A percentile compares a stretch with the other conserved stretches of the same genome.
Evolutionary conservation across 2,329 filamentous ascomycete genomes (phyloP).

Genomic region (Aspergillus sergii): DNA sequence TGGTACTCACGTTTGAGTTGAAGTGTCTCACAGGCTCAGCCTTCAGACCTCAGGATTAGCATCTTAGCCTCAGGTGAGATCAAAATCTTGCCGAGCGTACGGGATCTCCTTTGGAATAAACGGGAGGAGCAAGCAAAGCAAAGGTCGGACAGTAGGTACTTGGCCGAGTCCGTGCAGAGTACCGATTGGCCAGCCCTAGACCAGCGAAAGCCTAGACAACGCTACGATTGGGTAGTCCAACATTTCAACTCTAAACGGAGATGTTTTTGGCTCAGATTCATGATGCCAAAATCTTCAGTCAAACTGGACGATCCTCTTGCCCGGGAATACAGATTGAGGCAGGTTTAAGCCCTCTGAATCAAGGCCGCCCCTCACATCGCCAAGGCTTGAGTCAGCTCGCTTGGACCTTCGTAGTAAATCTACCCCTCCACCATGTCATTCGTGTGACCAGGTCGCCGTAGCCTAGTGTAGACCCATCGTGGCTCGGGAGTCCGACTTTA

Average conservation of each 20-base stretch:
- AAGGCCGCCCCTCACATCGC: conserved; percentile 2
- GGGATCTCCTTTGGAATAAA: neutral
- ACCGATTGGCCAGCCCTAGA: neutral
- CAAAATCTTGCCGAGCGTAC: neutral
- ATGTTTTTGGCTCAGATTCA: neutral
- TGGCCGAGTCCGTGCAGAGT: neutral
- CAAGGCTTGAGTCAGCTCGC: conserved; percentile 3
- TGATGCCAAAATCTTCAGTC: neutral
- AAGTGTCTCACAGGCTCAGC: neutral
- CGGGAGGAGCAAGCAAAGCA: neutral
- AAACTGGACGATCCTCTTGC: neutral
- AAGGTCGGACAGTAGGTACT: neutral
- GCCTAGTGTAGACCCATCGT: neutral
- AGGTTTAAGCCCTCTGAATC: neutral
- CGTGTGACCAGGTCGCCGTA: neutral
- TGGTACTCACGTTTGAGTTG: neutral
- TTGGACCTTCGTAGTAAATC: conserved; percentile 4
- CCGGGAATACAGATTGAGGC: neutral
- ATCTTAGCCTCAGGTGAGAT: neutral
- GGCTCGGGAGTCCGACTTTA: neutral
- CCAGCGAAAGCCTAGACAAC: neutral
- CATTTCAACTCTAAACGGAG: neutral
- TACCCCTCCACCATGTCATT: conserved; percentile 1
- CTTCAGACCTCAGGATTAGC: neutral
- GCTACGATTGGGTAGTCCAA: neutral